A percentile compares a stretch with the other conserved stretches of the same genome.
Conservation (phyloP, 805 yeast genomes). For the Saccharomycopsis sp. region DNA sequence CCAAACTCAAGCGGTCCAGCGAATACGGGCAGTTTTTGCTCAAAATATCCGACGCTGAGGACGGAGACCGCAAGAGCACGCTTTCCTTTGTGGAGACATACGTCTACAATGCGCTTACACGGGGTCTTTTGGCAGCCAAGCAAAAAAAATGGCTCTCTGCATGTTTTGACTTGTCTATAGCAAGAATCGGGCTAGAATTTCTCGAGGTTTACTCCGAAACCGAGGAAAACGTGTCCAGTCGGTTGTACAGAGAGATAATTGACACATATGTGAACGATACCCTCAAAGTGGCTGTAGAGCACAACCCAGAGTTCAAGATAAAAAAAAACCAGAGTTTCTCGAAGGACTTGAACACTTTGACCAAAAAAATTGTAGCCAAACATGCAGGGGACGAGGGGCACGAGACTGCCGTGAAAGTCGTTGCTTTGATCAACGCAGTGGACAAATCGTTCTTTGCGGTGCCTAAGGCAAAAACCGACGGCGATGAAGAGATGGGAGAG, state of each 20-base stretch:
- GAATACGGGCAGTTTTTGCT: slow-evolving; percentile 37
- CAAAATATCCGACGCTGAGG: slow-evolving; percentile 9
- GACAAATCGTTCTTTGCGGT: slow-evolving; percentile 28
- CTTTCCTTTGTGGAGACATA: slow-evolving; percentile 21
- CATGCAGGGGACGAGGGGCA: slow-evolving; percentile 23
- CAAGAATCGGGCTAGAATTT: slow-evolving; percentile 54
- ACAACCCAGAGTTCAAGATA: slow-evolving; percentile 26
- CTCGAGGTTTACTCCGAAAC: slow-evolving; percentile 32
- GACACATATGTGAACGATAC: slow-evolving; percentile 62
- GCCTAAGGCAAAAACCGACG: slow-evolving; percentile 5
- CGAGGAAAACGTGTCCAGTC: slow-evolving; percentile 22
- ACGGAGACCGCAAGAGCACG: slow-evolving; percentile 2
- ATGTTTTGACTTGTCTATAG: slow-evolving; percentile 46
- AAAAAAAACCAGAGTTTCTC: slow-evolving; percentile 25
- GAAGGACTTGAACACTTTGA: slow-evolving; percentile 28
- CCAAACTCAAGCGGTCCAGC: slow-evolving; percentile 64
- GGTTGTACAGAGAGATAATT: slow-evolving; percentile 46
- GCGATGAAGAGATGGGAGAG: slow-evolving; percentile 12
- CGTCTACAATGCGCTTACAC: slow-evolving; percentile 42
- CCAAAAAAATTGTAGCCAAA: slow-evolving; percentile 23
- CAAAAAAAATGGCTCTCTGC: slow-evolving; percentile 52
- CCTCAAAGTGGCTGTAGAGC: slow-evolving; percentile 46
- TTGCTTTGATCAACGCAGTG: slow-evolving; percentile 32
- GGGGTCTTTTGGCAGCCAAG: slow-evolving; percentile 45
- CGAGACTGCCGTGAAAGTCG: slow-evolving; percentile 29